A percentile compares a stretch with the other conserved stretches of the same genome.
Conservation (phyloP, 75 land plant genomes). For the Picea glauca region DNA sequence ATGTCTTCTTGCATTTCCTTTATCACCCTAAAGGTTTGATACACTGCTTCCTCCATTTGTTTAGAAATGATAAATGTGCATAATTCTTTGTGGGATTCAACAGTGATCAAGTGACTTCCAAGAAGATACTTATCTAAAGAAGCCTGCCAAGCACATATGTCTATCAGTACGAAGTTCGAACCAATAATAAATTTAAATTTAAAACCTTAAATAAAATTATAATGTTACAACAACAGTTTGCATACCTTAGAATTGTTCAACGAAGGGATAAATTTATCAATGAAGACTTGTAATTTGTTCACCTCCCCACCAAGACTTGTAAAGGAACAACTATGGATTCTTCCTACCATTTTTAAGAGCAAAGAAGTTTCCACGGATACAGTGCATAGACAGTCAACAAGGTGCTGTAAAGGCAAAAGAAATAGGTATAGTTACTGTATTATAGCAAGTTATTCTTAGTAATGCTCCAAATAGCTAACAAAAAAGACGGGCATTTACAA, state of each 20-base stretch:
- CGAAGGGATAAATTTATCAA: slow-evolving; percentile 31
- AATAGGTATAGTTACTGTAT: background rate
- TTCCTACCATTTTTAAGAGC: slow-evolving; percentile 36
- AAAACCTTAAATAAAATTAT: background rate
- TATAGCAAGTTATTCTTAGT: background rate
- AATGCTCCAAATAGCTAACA: background rate
- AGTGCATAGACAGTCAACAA: slow-evolving; percentile 51
- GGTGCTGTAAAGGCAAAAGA: slow-evolving; percentile 31
- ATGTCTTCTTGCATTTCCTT: slow-evolving; percentile 28
- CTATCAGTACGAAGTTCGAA: background rate
- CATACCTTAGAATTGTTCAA: slow-evolving; percentile 50
- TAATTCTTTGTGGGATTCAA: background rate
- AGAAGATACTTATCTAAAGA: slow-evolving; percentile 44
- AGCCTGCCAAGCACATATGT: slow-evolving; percentile 25
- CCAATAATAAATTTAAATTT: background rate
- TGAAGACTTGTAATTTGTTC: slow-evolving; percentile 6
- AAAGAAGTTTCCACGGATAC: slow-evolving; percentile 34
- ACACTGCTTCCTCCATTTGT: slow-evolving; percentile 35
- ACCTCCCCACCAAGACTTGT: slow-evolving; percentile 25
- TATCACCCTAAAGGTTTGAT: slow-evolving; percentile 30
- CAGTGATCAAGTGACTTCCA: slow-evolving; percentile 12
- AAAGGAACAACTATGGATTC: slow-evolving; percentile 34
- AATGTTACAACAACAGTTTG: background rate
- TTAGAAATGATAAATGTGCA: slow-evolving; percentile 29
- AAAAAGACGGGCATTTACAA: background rate